These are phyloP conservation scores for Chlorella ohadii DNA, from an alignment of 139 green algal genomes.

Conservation along the genomic window DNA sequence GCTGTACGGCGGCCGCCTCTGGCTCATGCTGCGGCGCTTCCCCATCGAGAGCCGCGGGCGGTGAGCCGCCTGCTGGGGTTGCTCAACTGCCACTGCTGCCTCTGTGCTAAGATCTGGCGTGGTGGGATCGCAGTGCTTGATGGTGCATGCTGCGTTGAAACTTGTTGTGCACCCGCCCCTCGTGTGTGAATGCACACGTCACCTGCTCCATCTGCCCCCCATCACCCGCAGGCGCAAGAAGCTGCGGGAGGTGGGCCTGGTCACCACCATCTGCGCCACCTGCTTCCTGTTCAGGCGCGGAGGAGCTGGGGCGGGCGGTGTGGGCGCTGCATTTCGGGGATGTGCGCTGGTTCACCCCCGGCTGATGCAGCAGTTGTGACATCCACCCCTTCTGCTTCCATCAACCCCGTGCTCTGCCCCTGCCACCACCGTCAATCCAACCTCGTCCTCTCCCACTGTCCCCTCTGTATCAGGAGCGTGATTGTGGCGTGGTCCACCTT, in stretches of 20 bases:
- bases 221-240: slow-evolving; percentile 79
- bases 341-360: background rate
- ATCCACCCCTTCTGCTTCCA: no score
- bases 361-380: no score
- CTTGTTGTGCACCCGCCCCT: no score
- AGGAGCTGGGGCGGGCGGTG: background rate
- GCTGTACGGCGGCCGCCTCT: slow-evolving; percentile 94
- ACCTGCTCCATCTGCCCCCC: no score
- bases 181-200: no score
- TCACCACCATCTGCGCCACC: slow-evolving; percentile 92
- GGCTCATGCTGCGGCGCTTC: slow-evolving; percentile 95
- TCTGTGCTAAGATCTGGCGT: no score
- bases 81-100: no score
- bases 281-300: slow-evolving; percentile 87
- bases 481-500: slow-evolving; percentile 78
- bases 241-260: slow-evolving; percentile 93
- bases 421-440: background rate
- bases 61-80: no score
- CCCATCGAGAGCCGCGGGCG: slow-evolving; percentile 93
- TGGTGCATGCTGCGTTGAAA: no score
- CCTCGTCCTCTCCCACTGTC: background rate
- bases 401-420: no score
- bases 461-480: slow-evolving; percentile 44
- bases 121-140: no score
- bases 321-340: background rate